Evolutionary conservation across 371 early-diverging fungal genomes (phyloP).

Genomic region (Circinella minor): DNA sequence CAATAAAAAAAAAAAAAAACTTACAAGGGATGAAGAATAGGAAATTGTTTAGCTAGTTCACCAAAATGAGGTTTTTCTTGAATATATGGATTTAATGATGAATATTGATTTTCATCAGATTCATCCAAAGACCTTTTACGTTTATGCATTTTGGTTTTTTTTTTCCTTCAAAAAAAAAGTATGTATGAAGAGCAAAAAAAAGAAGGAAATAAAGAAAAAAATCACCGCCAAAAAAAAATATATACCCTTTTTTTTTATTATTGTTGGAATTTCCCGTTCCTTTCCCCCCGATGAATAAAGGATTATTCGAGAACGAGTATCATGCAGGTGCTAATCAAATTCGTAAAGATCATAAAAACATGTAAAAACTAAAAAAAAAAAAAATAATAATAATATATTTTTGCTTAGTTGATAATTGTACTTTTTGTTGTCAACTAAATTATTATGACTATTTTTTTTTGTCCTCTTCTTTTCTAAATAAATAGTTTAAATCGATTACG

Average conservation of each 20-base stretch:
- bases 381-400: not conserved
- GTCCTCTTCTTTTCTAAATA: too few species aligned
- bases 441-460: too few species aligned
- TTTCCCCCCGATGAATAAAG: not conserved
- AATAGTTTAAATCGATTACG: constrained; percentile 75
- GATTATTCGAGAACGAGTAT: constrained; percentile 20
- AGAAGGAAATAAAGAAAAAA: not conserved
- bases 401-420: not conserved
- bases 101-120: not conserved
- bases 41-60: constrained; percentile 32
- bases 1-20: not conserved
- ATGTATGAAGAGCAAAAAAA: not conserved
- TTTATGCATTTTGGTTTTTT: not conserved
- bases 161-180: not conserved
- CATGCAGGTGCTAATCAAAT: constrained; percentile 33
- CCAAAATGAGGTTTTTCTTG: constrained; percentile 42
- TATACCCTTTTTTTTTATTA: not conserved
- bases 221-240: not conserved
- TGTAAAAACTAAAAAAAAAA: constrained; percentile 23
- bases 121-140: not conserved
- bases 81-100: constrained; percentile 25
- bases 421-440: not conserved
- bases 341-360: constrained; percentile 49
- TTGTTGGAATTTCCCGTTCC: not conserved
- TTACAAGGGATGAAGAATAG: constrained; percentile 30